Conservation (phyloP, 75 land plant species). For the Sequoia sempervirens region DNA sequence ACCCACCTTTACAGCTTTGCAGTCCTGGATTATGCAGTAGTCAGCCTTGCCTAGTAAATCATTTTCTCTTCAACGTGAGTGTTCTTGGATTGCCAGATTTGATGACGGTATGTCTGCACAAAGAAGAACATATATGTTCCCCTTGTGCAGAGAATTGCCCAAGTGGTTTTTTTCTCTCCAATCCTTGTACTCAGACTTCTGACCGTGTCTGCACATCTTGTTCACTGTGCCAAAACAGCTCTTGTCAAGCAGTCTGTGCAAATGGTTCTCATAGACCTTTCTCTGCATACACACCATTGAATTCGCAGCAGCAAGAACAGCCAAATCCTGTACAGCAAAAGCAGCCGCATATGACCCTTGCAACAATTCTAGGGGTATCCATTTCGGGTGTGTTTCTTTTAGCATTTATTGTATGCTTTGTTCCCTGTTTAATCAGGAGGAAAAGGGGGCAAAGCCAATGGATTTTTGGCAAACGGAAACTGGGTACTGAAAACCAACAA, state of each 20-base stretch:
- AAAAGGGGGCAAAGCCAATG: conserved; percentile 15
- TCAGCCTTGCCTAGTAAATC: conserved; percentile 23
- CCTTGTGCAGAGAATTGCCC: conserved; percentile 57
- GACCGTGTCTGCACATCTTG: conserved; percentile 60
- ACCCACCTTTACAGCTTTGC: conserved; percentile 63
- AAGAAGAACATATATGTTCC: conserved; percentile 42
- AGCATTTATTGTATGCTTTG: conserved; percentile 23
- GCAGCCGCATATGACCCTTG: not conserved
- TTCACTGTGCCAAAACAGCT: conserved; percentile 56
- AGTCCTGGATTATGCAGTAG: conserved; percentile 59
- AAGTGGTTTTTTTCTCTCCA: conserved; percentile 39
- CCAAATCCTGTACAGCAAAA: conserved; percentile 1
- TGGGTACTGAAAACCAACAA: conserved; percentile 18
- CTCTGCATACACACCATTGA: conserved; percentile 9
- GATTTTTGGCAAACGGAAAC: conserved; percentile 16
- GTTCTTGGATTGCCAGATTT: conserved; percentile 40
- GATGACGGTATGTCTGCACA: conserved; percentile 36
- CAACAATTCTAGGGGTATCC: conserved; percentile 23
- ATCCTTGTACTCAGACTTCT: conserved; percentile 29
- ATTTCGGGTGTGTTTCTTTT: conserved; percentile 21
- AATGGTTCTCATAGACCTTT: not conserved
- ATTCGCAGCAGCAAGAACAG: conserved; percentile 6
- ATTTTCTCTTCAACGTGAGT: conserved; percentile 57
- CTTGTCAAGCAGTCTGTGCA: conserved; percentile 40
- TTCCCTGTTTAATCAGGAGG: conserved; percentile 17